Percentiles rank a stretch among this genome's conserved stretches.
Evolutionary conservation across 2,329 filamentous ascomycete species (phyloP).

Genomic region (Claviceps paspali): DNA sequence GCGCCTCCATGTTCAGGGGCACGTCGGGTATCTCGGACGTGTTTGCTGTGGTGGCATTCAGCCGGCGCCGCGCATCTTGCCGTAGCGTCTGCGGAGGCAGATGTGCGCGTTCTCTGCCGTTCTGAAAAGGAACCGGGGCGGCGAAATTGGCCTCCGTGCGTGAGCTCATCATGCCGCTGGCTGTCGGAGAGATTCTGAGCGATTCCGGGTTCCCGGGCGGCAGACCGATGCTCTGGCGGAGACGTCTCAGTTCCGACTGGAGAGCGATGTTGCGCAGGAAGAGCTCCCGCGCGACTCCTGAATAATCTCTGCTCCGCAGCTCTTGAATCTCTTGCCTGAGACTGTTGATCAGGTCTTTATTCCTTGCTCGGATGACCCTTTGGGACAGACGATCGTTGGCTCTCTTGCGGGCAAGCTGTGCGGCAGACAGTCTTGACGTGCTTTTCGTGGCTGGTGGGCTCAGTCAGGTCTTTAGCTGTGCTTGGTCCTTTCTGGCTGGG

Average conservation of each 20-base stretch:
- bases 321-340: constrained; percentile 2
- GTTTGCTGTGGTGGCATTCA: not conserved
- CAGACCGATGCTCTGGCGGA: not conserved
- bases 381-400: constrained; percentile 4
- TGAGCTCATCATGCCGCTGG: no score
- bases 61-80: no score
- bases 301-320: not conserved
- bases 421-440: not conserved
- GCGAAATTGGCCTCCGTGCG: no score
- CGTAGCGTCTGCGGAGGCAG: no score
- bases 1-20: not conserved
- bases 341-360: constrained; percentile 1
- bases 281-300: not conserved
- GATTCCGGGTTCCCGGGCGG: not conserved
- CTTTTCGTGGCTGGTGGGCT: no score
- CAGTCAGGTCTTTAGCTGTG: no score
- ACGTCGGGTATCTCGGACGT: not conserved
- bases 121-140: no score
- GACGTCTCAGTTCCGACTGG: not conserved
- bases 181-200: not conserved
- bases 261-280: not conserved
- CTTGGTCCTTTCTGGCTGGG: no score
- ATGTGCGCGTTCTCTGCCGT: no score
- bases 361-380: constrained; percentile 3
- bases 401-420: constrained; percentile 3